Evolutionary conservation across 140 eudicot genomes (phyloP).

Genomic region (Flaveria floridana): DNA sequence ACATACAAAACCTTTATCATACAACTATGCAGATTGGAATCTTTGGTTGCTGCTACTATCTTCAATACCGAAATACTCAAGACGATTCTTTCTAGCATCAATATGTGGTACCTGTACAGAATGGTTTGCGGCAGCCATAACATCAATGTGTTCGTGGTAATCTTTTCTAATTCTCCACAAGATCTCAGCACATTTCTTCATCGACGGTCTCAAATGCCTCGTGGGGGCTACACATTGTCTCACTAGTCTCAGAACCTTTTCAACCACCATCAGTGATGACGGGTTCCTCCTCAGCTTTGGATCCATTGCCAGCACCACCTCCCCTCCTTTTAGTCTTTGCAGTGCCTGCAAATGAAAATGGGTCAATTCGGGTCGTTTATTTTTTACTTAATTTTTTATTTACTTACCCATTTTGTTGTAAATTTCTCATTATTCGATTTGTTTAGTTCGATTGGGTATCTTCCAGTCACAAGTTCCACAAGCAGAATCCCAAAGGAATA

Average conservation of each 20-base stretch:
- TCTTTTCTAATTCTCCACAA: conserved; percentile 72
- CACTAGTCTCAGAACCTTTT: conserved; percentile 64
- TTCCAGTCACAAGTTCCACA: conserved; percentile 75
- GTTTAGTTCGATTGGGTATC: conserved; percentile 58
- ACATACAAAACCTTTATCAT: conserved; percentile 26
- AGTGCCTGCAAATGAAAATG: conserved; percentile 53
- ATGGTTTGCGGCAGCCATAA: conserved; percentile 32
- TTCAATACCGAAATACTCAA: conserved; percentile 48
- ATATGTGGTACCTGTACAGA: conserved; percentile 47
- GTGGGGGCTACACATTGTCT: conserved; percentile 62
- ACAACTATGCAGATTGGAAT: conserved; percentile 44
- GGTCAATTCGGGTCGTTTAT: neutral
- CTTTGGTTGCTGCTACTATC: conserved; percentile 40
- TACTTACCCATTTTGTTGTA: conserved; percentile 76
- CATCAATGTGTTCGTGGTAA: conserved; percentile 37
- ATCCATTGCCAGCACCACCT: conserved; percentile 70
- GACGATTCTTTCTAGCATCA: conserved; percentile 45
- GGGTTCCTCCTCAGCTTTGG: conserved; percentile 68
- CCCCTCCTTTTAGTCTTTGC: conserved; percentile 61
- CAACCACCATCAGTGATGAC: conserved; percentile 60
- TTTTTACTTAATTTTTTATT: neutral
- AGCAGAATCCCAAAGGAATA: conserved; percentile 89
- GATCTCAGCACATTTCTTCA: conserved; percentile 68
- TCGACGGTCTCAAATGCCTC: conserved; percentile 59
- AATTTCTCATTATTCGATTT: conserved; percentile 50